Conservation (phyloP, 2,329 filamentous ascomycete genomes). For the Sporothrix sp. region DNA sequence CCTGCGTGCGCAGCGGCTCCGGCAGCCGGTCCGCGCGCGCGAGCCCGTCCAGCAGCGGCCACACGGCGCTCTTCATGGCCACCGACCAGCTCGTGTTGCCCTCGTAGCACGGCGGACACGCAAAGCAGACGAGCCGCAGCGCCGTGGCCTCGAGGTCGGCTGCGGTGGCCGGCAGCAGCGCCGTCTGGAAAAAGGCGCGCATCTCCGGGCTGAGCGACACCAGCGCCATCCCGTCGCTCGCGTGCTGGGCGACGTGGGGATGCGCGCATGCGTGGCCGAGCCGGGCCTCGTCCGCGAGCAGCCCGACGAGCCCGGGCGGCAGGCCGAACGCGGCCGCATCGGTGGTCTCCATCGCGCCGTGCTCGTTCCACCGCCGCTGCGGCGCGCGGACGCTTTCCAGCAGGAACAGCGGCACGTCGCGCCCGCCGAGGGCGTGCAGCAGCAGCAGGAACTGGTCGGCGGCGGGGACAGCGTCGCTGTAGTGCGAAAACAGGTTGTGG, state of each 20-base stretch:
- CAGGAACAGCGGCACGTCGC: slow-evolving; percentile 19
- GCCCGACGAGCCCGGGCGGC: neutral
- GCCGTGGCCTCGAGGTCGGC: slow-evolving; percentile 19
- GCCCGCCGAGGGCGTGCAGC: slow-evolving; percentile 18
- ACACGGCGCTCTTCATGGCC: slow-evolving; percentile 15
- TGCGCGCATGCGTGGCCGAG: neutral
- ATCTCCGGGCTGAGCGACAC: neutral
- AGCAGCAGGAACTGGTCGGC: slow-evolving; percentile 22
- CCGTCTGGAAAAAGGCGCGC: neutral
- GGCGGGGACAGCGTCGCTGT: slow-evolving; percentile 21
- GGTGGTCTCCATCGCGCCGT: slow-evolving; percentile 21
- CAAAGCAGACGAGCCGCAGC: slow-evolving; percentile 22
- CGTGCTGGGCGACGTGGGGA: neutral
- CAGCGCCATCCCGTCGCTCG: neutral
- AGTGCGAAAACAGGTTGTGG: slow-evolving; percentile 20
- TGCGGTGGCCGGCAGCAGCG: neutral
- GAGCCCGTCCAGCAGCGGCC: slow-evolving; percentile 19
- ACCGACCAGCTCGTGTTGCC: slow-evolving; percentile 25
- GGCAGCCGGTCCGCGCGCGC: neutral
- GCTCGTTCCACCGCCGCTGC: slow-evolving; percentile 20
- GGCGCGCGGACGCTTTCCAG: slow-evolving; percentile 18
- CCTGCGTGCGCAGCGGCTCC: slow-evolving; percentile 18
- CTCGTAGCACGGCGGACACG: slow-evolving; percentile 25
- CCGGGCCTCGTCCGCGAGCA: neutral
- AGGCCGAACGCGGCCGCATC: slow-evolving; percentile 21